These are phyloP conservation scores for Trichoderma lentiforme DNA, from an alignment of 2,329 filamentous ascomycete species.

Conservation along the genomic window DNA sequence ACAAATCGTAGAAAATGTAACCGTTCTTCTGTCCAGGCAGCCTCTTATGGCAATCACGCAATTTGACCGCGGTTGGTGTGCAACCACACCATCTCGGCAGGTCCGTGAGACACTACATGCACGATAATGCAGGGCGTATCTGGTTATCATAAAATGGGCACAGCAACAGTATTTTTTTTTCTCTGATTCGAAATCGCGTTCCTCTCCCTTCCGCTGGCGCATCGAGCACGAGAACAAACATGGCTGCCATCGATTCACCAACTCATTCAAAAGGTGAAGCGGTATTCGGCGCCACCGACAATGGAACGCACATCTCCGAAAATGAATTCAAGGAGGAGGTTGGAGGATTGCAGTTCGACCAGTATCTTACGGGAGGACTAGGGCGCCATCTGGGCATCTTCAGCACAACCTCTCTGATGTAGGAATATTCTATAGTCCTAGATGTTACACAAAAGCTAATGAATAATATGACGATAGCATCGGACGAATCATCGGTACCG, in stretches of 20 bases:
- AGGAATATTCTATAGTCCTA: neutral
- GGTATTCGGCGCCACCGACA: neutral
- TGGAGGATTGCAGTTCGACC: conserved; percentile 22
- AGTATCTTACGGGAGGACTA: conserved; percentile 23
- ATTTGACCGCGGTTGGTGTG: conserved; percentile 13
- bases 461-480: conserved; percentile 10
- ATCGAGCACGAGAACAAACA: neutral
- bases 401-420: conserved; percentile 25
- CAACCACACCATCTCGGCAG: conserved; percentile 8
- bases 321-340: conserved; percentile 20
- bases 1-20: neutral
- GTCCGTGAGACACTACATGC: neutral
- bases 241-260: conserved; percentile 3
- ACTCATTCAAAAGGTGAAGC: neutral
- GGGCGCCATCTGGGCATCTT: conserved; percentile 24
- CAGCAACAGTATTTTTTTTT: neutral
- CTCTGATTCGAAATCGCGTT: neutral
- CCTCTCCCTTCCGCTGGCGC: neutral
- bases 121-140: neutral
- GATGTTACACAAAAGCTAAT: neutral
- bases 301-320: neutral
- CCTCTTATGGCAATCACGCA: conserved; percentile 7
- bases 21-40: neutral
- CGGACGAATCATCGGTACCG: conserved; percentile 25
- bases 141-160: neutral